These are phyloP conservation scores for Moricandia moricandioides DNA, from an alignment of 345 rosid species.

Conservation along the genomic window DNA sequence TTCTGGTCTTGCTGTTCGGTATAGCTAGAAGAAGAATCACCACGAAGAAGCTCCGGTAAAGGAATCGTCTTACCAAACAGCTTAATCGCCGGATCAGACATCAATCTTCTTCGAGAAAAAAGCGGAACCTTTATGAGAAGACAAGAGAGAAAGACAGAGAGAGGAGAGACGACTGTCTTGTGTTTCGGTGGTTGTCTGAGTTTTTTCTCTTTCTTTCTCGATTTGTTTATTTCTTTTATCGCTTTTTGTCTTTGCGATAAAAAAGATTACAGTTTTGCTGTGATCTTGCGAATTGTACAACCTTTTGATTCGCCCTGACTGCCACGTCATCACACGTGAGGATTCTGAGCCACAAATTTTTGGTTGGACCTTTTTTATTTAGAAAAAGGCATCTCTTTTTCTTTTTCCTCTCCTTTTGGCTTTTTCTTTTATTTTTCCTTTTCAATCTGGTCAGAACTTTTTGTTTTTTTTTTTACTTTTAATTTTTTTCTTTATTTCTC, in stretches of 20 bases:
- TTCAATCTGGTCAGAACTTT: slow-evolving; percentile 40
- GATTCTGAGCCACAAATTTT: slow-evolving; percentile 72
- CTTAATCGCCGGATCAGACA: slow-evolving; percentile 94
- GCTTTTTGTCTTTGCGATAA: slow-evolving; percentile 22
- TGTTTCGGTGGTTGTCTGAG: slow-evolving; percentile 15
- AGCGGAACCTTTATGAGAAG: slow-evolving; percentile 33
- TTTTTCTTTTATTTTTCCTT: slow-evolving; percentile 16
- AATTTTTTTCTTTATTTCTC: neutral
- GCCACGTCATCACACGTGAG: slow-evolving; percentile 56
- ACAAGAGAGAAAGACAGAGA: neutral
- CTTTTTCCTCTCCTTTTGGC: slow-evolving; percentile 26
- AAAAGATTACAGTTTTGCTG: slow-evolving; percentile 29
- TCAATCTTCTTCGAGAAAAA: slow-evolving; percentile 31
- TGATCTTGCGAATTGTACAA: slow-evolving; percentile 34
- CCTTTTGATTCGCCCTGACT: slow-evolving; percentile 50
- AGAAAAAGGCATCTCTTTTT: neutral
- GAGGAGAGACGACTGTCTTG: slow-evolving; percentile 38
- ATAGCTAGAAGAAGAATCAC: slow-evolving; percentile 14
- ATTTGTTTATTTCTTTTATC: slow-evolving; percentile 7
- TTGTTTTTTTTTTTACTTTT: neutral
- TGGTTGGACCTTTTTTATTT: slow-evolving; percentile 47
- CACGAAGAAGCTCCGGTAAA: slow-evolving; percentile 51
- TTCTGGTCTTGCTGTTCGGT: slow-evolving; percentile 39
- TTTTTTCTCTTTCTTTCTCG: neutral
- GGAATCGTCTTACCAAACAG: slow-evolving; percentile 87